phyloP scores from a whole-genome alignment of 1,284 basidiomycete species.

The Ustilago vetiveriae region DNA sequence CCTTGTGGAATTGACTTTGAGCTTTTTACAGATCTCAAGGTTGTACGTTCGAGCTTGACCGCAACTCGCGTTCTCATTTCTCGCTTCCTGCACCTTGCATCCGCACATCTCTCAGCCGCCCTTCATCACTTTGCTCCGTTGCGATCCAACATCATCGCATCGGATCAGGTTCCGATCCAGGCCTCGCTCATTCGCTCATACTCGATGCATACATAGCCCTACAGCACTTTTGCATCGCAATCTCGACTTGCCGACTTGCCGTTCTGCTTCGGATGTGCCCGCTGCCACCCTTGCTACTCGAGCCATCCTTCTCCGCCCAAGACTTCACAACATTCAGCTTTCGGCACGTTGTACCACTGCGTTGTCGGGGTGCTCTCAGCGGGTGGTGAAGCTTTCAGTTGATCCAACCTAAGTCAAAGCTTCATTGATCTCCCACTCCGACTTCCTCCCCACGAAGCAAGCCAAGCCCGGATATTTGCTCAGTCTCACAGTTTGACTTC shows the following conservation, averaged over 20 bases:
- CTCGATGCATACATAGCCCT: neutral
- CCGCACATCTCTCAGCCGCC: neutral
- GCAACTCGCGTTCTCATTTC: neutral
- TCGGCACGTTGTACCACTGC: too few species aligned
- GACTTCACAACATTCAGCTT: too few species aligned
- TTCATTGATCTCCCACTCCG: neutral
- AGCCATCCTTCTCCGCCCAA: too few species aligned
- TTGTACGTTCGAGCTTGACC: too few species aligned
- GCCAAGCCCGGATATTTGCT: constrained; percentile 17
- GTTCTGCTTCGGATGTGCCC: neutral
- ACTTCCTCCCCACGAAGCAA: neutral
- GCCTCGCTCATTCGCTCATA: neutral
- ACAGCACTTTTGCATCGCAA: neutral
- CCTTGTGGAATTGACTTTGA: too few species aligned
- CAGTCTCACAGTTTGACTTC: constrained; percentile 25
- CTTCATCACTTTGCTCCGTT: neutral
- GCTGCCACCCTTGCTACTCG: neutral
- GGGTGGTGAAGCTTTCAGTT: too few species aligned
- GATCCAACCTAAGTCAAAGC: neutral
- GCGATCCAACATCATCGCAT: neutral
- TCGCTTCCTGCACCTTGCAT: neutral
- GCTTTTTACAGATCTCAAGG: too few species aligned
- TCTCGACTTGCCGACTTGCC: neutral
- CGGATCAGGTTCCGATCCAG: neutral
- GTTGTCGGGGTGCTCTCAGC: too few species aligned